A percentile compares a stretch with the other conserved stretches of the same genome.
Evolutionary conservation across 192 early-diverging fungal genomes (phyloP).

Genomic region (Podila epigama): DNA sequence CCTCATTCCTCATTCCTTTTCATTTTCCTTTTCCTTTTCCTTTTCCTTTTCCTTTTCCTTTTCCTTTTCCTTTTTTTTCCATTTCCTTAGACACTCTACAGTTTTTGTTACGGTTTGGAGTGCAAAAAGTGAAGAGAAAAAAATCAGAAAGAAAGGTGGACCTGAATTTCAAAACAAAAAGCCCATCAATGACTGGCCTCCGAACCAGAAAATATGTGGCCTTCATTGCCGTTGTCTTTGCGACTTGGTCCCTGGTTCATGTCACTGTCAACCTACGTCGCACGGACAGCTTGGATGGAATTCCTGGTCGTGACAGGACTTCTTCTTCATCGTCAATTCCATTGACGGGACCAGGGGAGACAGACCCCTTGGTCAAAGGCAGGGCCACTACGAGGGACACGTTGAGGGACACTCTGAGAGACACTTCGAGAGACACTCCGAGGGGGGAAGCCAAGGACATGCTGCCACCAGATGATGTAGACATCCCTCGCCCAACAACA

Average conservation of each 20-base stretch:
- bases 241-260: background rate
- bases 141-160: background rate
- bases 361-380: no score
- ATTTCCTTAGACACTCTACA: background rate
- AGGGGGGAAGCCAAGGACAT: background rate
- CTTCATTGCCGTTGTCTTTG: background rate
- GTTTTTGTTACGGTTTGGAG: background rate
- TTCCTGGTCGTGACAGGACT: background rate
- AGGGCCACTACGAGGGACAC: no score
- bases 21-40: background rate
- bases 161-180: no score
- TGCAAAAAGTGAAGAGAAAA: background rate
- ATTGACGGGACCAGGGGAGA: no score
- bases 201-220: background rate
- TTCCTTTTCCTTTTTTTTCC: background rate
- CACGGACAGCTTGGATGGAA: background rate
- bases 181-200: background rate
- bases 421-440: background rate
- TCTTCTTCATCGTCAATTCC: background rate
- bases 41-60: background rate
- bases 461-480: background rate
- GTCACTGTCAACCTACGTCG: background rate
- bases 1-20: background rate
- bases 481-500: slow-evolving; percentile 12
- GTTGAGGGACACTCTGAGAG: no score